Evolutionary conservation across 192 early-diverging fungal species (phyloP), one percentile per base, ranked within the genome.

Genomic region (Backusella westeae): DNA sequence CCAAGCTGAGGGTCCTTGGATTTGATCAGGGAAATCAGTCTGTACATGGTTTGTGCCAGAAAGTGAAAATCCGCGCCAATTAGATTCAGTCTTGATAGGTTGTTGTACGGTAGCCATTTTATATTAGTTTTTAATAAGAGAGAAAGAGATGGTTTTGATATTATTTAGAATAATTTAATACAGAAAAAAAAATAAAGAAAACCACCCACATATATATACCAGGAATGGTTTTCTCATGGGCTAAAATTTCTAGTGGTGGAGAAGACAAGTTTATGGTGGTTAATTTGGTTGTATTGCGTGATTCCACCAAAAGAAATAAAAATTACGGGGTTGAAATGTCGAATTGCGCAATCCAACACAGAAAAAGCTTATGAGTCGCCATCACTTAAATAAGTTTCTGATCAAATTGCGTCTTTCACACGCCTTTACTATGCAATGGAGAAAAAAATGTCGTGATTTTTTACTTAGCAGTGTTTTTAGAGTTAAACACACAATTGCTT

Each of bases 1-100:
- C 80, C 80, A 82, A 3, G 35, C 80, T 15, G 73, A 69, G 26
- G 80, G 80, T 8, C 80, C 80, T 5, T 38, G 35, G 23, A 82
- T 76, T 53, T 41, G 65, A 9, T 74, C 73, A 12, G 80, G 80
- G 21, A 77, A 81, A 2, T 71, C 23, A 14, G 38, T 35, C 2
- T 69, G 1, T 12, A 38, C 19, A 41, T 36, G 41, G 7, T 69
- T 35, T 3, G 10, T 21, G 23, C 21, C n/a, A 10, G 68, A 69
- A 14, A 69, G 35, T 38, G 34, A 23, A 69, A 69, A 69, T 35
- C 68, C 68, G n/a, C 68, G 68, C 68, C 68, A 69, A 38, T 38
- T 69, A 12, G 34, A n/a, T 32, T 67, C 34, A 12, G 2, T 38
- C 36, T 69, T 10, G 21, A 41, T 38, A 26, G 68, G 68, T 69